Evolutionary conservation across 495 filamentous ascomycete species (phyloP).

Genomic region (Clohesyomyces aquaticus): DNA sequence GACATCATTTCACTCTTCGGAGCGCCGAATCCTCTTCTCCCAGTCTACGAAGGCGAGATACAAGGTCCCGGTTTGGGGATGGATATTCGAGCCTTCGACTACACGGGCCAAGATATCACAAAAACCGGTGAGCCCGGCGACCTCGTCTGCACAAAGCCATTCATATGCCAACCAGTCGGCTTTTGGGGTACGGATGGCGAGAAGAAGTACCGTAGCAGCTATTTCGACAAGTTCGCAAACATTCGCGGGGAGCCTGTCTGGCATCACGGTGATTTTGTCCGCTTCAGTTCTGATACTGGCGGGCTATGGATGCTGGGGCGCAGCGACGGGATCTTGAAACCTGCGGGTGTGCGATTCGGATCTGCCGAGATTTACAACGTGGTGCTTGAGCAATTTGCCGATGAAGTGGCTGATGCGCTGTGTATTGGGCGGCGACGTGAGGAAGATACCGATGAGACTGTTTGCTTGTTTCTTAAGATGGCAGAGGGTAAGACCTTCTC

Average conservation of each 20-base stretch:
- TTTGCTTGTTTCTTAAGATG: slow-evolving; percentile 85
- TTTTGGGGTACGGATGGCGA: slow-evolving; percentile 81
- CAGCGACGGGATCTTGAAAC: slow-evolving; percentile 78
- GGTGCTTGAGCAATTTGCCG: slow-evolving; percentile 76
- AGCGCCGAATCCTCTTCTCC: slow-evolving; percentile 79
- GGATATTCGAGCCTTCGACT: slow-evolving; percentile 79
- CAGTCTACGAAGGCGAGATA: slow-evolving; percentile 85
- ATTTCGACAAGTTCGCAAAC: slow-evolving; percentile 79
- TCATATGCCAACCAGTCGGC: slow-evolving; percentile 85
- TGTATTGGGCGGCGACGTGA: slow-evolving; percentile 79
- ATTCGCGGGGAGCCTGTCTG: slow-evolving; percentile 56
- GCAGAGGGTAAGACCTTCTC: slow-evolving; percentile 55
- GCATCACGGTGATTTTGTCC: slow-evolving; percentile 95
- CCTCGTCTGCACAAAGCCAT: slow-evolving; percentile 82
- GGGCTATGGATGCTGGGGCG: slow-evolving; percentile 83
- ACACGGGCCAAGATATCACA: slow-evolving; percentile 56
- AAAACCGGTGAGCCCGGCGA: slow-evolving; percentile 77
- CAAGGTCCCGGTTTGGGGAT: slow-evolving; percentile 90
- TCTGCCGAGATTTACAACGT: slow-evolving; percentile 90
- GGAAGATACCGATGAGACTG: slow-evolving; percentile 77
- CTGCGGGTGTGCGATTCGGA: slow-evolving; percentile 76
- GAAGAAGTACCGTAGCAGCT: slow-evolving; percentile 75
- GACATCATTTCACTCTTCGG: slow-evolving; percentile 96
- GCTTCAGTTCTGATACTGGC: slow-evolving; percentile 71
- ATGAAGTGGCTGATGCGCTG: slow-evolving; percentile 77